Conservation (phyloP, 495 filamentous ascomycete species). For the Collariella sp. region DNA sequence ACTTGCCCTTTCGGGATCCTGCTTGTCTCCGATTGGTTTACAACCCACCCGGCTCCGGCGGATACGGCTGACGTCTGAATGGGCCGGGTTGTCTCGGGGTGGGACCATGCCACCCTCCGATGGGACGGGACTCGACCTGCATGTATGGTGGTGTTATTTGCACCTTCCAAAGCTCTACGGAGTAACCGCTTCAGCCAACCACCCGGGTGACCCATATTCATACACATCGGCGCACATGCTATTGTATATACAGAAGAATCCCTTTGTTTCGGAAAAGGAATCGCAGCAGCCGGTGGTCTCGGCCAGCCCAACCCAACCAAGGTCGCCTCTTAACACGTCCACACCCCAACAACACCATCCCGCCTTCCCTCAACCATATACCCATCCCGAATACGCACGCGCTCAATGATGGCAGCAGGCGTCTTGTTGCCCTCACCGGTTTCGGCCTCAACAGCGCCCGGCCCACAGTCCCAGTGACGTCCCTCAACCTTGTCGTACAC, state of each 20-base stretch:
- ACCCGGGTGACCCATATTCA: neutral
- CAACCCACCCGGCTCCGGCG: neutral
- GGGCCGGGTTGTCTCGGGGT: too few relatives aligned
- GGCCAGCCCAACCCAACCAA: too few relatives aligned
- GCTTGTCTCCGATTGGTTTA: neutral
- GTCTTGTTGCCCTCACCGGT: conserved; percentile 51
- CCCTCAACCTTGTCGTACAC: conserved; percentile 97
- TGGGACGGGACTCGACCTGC: neutral
- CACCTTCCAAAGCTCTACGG: neutral
- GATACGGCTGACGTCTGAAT: neutral
- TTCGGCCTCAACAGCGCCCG: conserved; percentile 59
- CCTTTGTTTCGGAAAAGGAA: neutral
- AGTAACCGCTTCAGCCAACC: neutral
- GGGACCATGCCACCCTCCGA: too few relatives aligned
- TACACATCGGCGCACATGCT: neutral
- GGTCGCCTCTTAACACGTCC: conserved; percentile 60
- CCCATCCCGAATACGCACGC: conserved; percentile 84
- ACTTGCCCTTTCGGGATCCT: conserved; percentile 2
- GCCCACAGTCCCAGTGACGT: conserved; percentile 93
- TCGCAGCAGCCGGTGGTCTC: neutral
- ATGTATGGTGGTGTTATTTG: neutral
- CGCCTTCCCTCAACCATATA: conserved; percentile 86
- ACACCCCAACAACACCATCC: conserved; percentile 83
- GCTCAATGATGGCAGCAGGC: conserved; percentile 70
- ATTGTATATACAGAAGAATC: neutral